Conservation (phyloP, 2,329 filamentous ascomycete species). For the Aspergillus viridinutans region DNA sequence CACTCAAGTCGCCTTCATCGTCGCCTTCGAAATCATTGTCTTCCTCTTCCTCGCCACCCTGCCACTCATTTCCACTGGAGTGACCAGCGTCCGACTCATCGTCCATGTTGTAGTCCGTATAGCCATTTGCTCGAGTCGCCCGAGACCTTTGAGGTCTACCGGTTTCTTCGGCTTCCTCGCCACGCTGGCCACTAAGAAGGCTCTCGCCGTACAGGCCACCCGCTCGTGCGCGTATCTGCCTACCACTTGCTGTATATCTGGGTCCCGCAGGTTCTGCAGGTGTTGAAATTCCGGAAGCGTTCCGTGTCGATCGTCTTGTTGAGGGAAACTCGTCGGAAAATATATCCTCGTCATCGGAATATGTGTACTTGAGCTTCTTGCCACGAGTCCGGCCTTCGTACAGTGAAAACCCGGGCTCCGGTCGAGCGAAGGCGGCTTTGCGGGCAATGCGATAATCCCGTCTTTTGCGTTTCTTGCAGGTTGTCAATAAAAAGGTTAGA, state of each 20-base stretch:
- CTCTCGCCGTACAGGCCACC: conserved; percentile 54
- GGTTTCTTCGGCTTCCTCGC: conserved; percentile 42
- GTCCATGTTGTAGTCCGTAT: conserved; percentile 55
- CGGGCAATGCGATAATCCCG: conserved; percentile 85
- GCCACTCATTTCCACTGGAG: conserved; percentile 62
- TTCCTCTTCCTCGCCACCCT: conserved; percentile 71
- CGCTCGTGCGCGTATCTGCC: conserved; percentile 63
- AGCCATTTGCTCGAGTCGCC: conserved; percentile 29
- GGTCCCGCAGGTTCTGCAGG: conserved; percentile 65
- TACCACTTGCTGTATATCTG: conserved; percentile 74
- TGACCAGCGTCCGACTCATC: conserved; percentile 62
- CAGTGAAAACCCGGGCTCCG: conserved; percentile 83
- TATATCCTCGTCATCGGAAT: conserved; percentile 79
- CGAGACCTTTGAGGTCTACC: conserved; percentile 37
- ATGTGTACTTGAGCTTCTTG: conserved; percentile 95
- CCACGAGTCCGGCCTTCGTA: conserved; percentile 96
- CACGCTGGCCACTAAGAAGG: conserved; percentile 52
- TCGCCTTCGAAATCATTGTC: conserved; percentile 62
- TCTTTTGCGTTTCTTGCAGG: conserved; percentile 74
- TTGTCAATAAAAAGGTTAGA: conserved; percentile 11
- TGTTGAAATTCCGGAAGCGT: conserved; percentile 64
- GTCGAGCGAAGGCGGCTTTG: conserved; percentile 80
- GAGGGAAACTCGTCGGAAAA: conserved; percentile 61
- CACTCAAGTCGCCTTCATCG: conserved; percentile 41
- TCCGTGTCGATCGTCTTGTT: conserved; percentile 59